Evolutionary conservation across 2,329 filamentous ascomycete genomes (phyloP), one percentile per base, ranked within the genome.

Genomic region (Colletotrichum coccodes): DNA sequence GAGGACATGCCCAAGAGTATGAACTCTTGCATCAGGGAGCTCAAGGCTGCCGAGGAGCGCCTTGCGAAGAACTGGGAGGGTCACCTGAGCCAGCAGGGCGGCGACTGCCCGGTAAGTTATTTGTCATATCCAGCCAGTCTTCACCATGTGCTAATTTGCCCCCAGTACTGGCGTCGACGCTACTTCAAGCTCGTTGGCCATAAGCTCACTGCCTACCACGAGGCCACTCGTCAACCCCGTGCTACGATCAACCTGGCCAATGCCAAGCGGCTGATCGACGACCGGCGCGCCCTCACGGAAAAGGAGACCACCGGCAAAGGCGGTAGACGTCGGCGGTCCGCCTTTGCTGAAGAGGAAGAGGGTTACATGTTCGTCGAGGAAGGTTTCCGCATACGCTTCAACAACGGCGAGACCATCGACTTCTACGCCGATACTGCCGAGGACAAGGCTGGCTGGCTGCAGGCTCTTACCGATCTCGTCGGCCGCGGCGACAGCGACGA

Each of bases 301-400:
- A 94, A 93, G 73, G 94, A 97, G 76, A 94, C 91, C 0, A 90
- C 87, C 16, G 92, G 91, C 65, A 93, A 91, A 77, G 89, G 88
- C 71, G 93, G 94, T 64, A 91, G 90, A 73, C 92, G 96, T 49
- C 92, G 96, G 64, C 94, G 97, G 79, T 98, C 95, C 38, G 96
- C 94, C 12, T 99, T 99, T 79, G 95, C 95, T 1, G 96, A 98
- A 80, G 96, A 99, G 73, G 96, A 99, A 81, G 96, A 99, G 78
- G 96, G 96, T 47, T 99, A 99, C 85, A 97, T 98, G 93, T 99
- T 99, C 79, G 95, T 99, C 60, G 96, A 99, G 80, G 96, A 99
- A 79, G 96, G 96, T 3, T 99, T 99, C 91, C 94, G 96, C 46
- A 97, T 99, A 78, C 94, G 95, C 66, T 99, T 99, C 82, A 97